phyloP scores from a whole-genome alignment of 2,329 filamentous ascomycete species.

The Penicillium sp. region DNA sequence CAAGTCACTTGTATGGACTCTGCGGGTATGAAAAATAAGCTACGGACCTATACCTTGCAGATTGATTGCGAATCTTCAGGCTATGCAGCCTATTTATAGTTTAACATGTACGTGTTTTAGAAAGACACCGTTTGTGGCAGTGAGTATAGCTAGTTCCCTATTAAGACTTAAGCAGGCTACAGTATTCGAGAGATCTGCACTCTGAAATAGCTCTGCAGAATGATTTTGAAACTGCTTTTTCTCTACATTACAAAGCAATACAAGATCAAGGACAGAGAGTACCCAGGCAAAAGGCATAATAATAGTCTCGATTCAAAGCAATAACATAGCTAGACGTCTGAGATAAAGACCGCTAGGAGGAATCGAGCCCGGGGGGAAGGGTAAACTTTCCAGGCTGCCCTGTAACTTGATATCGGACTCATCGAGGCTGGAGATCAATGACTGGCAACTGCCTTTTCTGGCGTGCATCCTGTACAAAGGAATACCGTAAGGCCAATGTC shows the following conservation, averaged over 20 bases:
- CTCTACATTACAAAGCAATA: background rate
- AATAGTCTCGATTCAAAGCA: constrained; percentile 13
- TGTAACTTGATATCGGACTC: constrained; percentile 6
- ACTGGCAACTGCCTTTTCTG: constrained; percentile 2
- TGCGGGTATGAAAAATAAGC: background rate
- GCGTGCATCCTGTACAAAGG: constrained; percentile 1
- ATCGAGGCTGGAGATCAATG: constrained; percentile 1
- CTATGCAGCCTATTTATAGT: constrained; percentile 7
- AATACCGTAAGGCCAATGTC: constrained; percentile 6
- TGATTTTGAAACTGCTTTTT: too few relatives aligned
- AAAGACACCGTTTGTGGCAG: background rate
- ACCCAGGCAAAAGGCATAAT: constrained; percentile 4
- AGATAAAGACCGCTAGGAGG: constrained; percentile 14
- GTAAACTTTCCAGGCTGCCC: constrained; percentile 14
- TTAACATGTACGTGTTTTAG: background rate
- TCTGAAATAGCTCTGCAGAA: background rate
- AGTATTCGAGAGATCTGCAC: background rate
- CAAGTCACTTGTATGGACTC: background rate
- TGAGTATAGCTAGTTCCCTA: background rate
- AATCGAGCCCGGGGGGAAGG: constrained; percentile 12
- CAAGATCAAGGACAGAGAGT: background rate
- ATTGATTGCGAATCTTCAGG: constrained; percentile 5
- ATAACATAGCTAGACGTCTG: constrained; percentile 11
- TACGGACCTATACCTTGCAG: background rate
- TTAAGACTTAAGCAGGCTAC: background rate